phyloP scores from a whole-genome alignment of 495 filamentous ascomycete species.

The Neurospora cerealis region DNA sequence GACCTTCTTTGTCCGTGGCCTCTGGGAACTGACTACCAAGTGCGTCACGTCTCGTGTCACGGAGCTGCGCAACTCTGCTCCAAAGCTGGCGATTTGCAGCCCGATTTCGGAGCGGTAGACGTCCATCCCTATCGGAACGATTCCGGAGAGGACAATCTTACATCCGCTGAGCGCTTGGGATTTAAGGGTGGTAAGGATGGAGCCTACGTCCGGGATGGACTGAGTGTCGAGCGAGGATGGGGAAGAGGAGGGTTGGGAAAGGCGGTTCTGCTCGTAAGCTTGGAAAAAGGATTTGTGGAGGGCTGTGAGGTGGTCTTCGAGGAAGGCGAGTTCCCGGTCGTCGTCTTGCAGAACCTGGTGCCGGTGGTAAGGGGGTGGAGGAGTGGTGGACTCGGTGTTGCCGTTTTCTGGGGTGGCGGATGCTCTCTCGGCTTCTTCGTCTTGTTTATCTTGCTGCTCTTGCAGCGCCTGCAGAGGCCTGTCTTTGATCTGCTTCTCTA shows the following conservation, averaged over 20 bases:
- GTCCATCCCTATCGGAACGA: conserved; percentile 73
- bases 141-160: conserved; percentile 75
- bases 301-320: conserved; percentile 61
- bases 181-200: conserved; percentile 73
- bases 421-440: conserved; percentile 50
- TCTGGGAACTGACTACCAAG: conserved; percentile 40
- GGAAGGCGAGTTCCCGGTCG: conserved; percentile 64
- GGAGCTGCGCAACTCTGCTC: conserved; percentile 57
- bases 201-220: conserved; percentile 74
- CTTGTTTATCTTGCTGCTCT: conserved; percentile 75
- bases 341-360: conserved; percentile 81
- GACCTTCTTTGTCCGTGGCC: conserved; percentile 84
- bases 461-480: conserved; percentile 81
- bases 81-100: conserved; percentile 75
- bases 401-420: conserved; percentile 31
- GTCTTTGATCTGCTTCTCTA: conserved; percentile 82
- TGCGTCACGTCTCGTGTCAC: conserved; percentile 38
- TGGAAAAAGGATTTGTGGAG: conserved; percentile 76
- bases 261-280: conserved; percentile 47
- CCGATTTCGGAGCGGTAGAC: conserved; percentile 68
- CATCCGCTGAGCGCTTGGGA: conserved; percentile 54
- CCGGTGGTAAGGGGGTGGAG: conserved; percentile 33
- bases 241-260: conserved; percentile 2
- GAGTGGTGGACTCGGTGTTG: conserved; percentile 16
- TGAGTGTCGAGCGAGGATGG: conserved; percentile 44